Conservation (phyloP, 768 basidiomycete genomes). For the Russula virescens region DNA sequence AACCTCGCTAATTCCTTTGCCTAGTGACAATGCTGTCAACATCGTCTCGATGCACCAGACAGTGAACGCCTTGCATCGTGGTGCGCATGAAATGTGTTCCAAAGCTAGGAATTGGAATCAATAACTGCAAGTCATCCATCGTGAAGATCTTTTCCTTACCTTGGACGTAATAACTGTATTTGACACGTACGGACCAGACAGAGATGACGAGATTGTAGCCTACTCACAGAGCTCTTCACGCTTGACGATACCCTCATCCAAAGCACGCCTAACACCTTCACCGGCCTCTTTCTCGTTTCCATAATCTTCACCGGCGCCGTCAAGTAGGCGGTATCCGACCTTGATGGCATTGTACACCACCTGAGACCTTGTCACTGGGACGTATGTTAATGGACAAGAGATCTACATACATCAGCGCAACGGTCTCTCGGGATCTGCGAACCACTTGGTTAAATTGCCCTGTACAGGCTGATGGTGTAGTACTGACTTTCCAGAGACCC, state of each 20-base stretch:
- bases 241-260: constrained; percentile 76
- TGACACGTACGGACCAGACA: constrained; percentile 3
- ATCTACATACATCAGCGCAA: constrained; percentile 48
- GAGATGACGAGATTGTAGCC: neutral
- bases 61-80: constrained; percentile 50
- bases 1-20: constrained; percentile 49
- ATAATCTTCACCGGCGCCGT: constrained; percentile 74
- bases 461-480: neutral
- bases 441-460: neutral
- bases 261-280: constrained; percentile 69
- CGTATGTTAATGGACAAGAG: neutral
- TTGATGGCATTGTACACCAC: constrained; percentile 84
- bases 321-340: constrained; percentile 79
- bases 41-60: neutral
- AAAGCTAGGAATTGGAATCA: constrained; percentile 43
- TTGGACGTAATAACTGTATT: constrained; percentile 71
- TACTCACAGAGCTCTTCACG: constrained; percentile 79
- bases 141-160: constrained; percentile 31
- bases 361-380: constrained; percentile 31
- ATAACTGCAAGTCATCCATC: neutral
- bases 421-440: constrained; percentile 49
- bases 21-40: constrained; percentile 28
- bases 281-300: constrained; percentile 88
- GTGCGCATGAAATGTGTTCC: constrained; percentile 85
- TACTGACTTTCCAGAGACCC: constrained; percentile 63